Conservation (phyloP, 768 basidiomycete species). For the Tulasnella sp. region DNA sequence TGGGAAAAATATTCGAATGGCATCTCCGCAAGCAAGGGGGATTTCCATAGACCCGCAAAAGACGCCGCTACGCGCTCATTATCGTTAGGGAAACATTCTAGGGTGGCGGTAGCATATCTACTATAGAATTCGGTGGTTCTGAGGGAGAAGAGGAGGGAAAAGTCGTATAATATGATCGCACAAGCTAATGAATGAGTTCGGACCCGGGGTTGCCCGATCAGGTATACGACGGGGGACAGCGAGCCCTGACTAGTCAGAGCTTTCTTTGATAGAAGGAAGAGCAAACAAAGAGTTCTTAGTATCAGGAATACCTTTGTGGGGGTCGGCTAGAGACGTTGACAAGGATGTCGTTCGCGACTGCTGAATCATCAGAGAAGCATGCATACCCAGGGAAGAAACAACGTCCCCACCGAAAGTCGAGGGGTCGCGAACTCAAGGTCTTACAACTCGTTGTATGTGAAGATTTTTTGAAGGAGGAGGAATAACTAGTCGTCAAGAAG, state of each 20-base stretch:
- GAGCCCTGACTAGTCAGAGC: too few species aligned
- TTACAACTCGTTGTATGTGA: neutral
- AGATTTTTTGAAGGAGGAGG: neutral
- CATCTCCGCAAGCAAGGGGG: neutral
- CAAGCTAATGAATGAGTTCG: too few species aligned
- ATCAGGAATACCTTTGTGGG: too few species aligned
- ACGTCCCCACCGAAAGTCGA: neutral
- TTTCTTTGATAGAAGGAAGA: too few species aligned
- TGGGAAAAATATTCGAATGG: neutral
- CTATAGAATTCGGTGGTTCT: neutral
- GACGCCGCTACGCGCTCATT: neutral
- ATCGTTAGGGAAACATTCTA: neutral
- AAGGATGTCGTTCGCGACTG: too few species aligned
- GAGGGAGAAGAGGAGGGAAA: conserved; percentile 34
- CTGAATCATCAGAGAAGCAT: neutral
- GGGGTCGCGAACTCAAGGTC: neutral
- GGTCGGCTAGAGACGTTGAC: too few species aligned
- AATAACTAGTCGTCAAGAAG: too few species aligned
- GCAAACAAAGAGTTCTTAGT: too few species aligned
- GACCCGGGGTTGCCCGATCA: too few species aligned
- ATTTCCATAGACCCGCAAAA: neutral
- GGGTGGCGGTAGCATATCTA: neutral
- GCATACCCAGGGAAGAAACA: neutral
- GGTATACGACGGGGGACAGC: too few species aligned
- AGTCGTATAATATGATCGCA: conserved; percentile 41